These are phyloP conservation scores for Thoreauomyces humboldtii DNA, from an alignment of 192 early-diverging fungal species.

Conservation along the genomic window DNA sequence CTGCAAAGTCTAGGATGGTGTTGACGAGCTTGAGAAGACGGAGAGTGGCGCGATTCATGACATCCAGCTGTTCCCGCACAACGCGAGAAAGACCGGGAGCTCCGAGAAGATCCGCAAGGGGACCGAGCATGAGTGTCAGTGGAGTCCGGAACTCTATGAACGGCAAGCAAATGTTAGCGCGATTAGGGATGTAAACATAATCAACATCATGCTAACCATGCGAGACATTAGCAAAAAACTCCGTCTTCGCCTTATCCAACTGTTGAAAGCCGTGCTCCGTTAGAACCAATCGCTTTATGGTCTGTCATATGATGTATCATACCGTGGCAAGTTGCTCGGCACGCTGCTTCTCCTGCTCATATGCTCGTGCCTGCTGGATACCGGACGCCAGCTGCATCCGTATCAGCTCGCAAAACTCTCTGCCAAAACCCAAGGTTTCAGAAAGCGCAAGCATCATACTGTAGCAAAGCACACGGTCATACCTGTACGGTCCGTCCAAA, in stretches of 20 bases:
- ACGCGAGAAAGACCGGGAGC: slow-evolving; percentile 19
- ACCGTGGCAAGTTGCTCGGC: neutral
- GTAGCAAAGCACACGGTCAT: too few species aligned
- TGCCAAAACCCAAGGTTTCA: neutral
- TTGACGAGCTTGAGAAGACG: slow-evolving; percentile 55
- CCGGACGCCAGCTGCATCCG: slow-evolving; percentile 3
- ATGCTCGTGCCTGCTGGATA: neutral
- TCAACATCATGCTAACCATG: too few species aligned
- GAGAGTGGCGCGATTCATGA: slow-evolving; percentile 42
- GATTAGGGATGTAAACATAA: too few species aligned
- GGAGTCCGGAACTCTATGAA: slow-evolving; percentile 52
- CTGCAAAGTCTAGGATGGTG: slow-evolving; percentile 48
- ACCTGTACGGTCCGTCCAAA: slow-evolving; percentile 1
- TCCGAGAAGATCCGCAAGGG: slow-evolving; percentile 41
- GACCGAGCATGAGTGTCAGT: slow-evolving; percentile 50
- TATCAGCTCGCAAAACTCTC: slow-evolving; percentile 6
- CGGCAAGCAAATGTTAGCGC: too few species aligned
- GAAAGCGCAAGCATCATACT: too few species aligned
- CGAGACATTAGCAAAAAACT: slow-evolving; percentile 13
- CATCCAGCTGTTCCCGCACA: slow-evolving; percentile 26
- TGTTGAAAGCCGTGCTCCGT: too few species aligned
- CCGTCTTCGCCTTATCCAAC: slow-evolving; percentile 2
- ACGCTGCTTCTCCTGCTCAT: neutral
- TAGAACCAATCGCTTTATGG: too few species aligned
- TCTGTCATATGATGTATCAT: too few species aligned